Base-by-base conservation (phyloP, 2,329 filamentous ascomycete genomes). In the Phialophora tarda region DNA sequence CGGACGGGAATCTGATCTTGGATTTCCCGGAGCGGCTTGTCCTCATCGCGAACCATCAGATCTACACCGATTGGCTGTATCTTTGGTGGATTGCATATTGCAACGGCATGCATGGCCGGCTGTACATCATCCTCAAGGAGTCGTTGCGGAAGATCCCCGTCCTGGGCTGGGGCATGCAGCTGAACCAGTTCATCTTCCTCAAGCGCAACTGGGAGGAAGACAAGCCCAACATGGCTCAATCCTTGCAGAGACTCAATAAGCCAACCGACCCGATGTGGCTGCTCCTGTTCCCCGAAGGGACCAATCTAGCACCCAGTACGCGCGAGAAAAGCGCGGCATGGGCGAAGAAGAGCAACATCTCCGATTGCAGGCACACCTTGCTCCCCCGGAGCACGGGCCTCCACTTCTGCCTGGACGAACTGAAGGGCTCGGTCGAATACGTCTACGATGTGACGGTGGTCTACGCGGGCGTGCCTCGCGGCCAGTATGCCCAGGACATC, bases 51-150 rank as follows among this genome's bases (percentile, higher is more conserved):
- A 96, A 96, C 75, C 92, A 96, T 75, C 91, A 95, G 80, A 88
- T 96, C 60, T 96, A 96, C 76, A 94, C 92, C 8, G 92, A 96
- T 79, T 96, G 92, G 92, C 79, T 96, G 8, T 96, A 96, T 76
- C 85, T 96, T 7, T 96, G 92, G 92, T 96, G 92, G 92, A 89
- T 92, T 28, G 91, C 89, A n/a, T 96, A 96, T 74, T 92, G 91
- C 28, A 91, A 90, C 64, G 84, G 85, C 61, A 92, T 92, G 86
- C 91, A 95, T 73, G 92, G 93, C 11, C 90, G 92, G 75, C 84
- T 96, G 74, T 96, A 92, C 81, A 96, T 96, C 76, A 94, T 96
- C 73, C 82, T 96, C 60, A 96, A 96, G 75, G 91, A 96, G 76
- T 93, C 91, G 1, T 82, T 96, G 68, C 93, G 91, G 77, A 89